Percentiles rank a stretch among this genome's conserved stretches.
Conservation (phyloP, 768 basidiomycete genomes). For the Antrodiella citrinella region DNA sequence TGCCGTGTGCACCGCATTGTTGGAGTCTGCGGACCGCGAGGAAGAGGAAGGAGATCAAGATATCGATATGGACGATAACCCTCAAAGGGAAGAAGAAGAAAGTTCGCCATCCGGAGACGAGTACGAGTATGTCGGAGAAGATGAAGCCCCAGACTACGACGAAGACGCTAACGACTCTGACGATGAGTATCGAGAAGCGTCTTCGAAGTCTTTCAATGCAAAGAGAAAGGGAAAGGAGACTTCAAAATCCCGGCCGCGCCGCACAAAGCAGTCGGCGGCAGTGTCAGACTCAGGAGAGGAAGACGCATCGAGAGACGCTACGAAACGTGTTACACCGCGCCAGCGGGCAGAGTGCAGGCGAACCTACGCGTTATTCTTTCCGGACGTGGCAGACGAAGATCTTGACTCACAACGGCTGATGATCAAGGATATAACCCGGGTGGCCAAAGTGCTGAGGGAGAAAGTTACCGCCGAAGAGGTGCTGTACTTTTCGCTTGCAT, state of each 20-base stretch:
- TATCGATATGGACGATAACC: conserved; percentile 16
- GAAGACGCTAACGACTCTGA: conserved; percentile 23
- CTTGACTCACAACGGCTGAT: conserved; percentile 47
- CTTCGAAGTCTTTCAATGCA: conserved; percentile 3
- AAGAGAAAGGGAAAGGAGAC: conserved; percentile 3
- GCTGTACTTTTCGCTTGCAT: conserved; percentile 19
- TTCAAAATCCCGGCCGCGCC: neutral
- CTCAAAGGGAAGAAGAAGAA: conserved; percentile 20
- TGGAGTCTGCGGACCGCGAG: conserved; percentile 27
- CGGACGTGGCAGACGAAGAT: conserved; percentile 36
- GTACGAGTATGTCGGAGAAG: conserved; percentile 17
- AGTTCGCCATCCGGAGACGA: conserved; percentile 23
- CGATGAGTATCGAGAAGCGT: conserved; percentile 21
- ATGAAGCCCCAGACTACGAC: conserved; percentile 3
- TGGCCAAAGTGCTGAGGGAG: conserved; percentile 58
- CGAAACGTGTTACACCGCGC: conserved; percentile 32
- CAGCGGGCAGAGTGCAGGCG: conserved; percentile 48
- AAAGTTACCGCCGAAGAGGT: conserved; percentile 73
- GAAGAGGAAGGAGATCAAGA: conserved; percentile 22
- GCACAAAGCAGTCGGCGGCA: neutral
- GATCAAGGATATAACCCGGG: conserved; percentile 58
- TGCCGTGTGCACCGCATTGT: conserved; percentile 67
- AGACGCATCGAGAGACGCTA: neutral
- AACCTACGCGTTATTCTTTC: conserved; percentile 72
- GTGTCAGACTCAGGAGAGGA: conserved; percentile 1